These are phyloP conservation scores for Waltergamsia citrina DNA, from an alignment of 2,329 filamentous ascomycete species.

Conservation along the genomic window DNA sequence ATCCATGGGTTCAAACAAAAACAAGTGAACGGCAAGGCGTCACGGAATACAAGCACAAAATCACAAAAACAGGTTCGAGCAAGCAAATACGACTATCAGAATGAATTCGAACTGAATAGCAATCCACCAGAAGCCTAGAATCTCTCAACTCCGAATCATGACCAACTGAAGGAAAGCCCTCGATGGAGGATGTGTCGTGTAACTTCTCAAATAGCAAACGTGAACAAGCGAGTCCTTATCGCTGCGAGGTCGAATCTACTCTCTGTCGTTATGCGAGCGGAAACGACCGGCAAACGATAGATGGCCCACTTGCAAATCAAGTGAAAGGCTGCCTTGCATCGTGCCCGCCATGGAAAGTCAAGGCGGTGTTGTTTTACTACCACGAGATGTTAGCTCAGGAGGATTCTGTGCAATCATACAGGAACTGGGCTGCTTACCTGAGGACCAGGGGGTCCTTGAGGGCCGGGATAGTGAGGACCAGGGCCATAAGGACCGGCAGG, in stretches of 20 bases:
- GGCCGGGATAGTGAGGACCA: conserved; percentile 10
- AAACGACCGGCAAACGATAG: background rate
- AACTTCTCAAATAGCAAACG: conserved; percentile 1
- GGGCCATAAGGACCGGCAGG: conserved; percentile 26
- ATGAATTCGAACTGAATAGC: conserved; percentile 26
- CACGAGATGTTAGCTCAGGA: background rate
- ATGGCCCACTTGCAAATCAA: background rate
- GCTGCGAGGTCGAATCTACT: background rate
- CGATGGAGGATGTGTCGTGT: conserved; percentile 1
- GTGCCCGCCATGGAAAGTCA: conserved; percentile 20
- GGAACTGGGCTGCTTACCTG: conserved; percentile 12
- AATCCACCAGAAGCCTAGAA: conserved; percentile 24
- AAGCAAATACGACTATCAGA: conserved; percentile 7
- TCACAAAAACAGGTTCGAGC: no score
- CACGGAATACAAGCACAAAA: no score
- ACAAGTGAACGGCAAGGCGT: no score
- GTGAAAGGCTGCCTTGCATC: no score
- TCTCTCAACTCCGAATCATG: conserved; percentile 32
- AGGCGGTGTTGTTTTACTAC: conserved; percentile 17
- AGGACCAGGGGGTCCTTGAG: conserved; percentile 26
- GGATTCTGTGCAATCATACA: conserved; percentile 7
- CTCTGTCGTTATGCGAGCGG: background rate
- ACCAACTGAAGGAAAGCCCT: conserved; percentile 9
- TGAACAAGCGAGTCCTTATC: background rate
- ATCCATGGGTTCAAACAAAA: no score